A percentile compares a stretch with the other conserved stretches of the same genome.
phyloP scores from a whole-genome alignment of 2,329 filamentous ascomycete genomes.

The Arthroderma uncinatum region DNA sequence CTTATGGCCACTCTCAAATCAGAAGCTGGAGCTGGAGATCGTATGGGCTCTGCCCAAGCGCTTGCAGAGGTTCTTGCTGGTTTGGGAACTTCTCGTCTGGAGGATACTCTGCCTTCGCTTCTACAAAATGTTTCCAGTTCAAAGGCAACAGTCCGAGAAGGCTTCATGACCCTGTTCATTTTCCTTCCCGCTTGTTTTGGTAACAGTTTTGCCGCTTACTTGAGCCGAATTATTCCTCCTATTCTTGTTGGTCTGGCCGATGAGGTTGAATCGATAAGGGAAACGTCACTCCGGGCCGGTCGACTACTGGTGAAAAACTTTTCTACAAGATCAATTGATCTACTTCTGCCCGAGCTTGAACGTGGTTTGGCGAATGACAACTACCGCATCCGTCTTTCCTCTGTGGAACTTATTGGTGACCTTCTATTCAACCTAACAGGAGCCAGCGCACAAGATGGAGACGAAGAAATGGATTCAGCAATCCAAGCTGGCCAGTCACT shows the following conservation, averaged over 20 bases:
- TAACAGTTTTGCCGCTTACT: constrained; percentile 94
- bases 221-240: constrained; percentile 87
- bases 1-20: constrained; percentile 97
- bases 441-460: constrained; percentile 69
- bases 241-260: constrained; percentile 91
- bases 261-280: constrained; percentile 89
- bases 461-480: constrained; percentile 62
- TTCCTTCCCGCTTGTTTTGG: constrained; percentile 98
- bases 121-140: constrained; percentile 89
- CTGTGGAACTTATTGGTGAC: constrained; percentile 92
- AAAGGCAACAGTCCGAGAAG: constrained; percentile 83
- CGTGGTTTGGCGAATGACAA: constrained; percentile 94
- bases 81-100: constrained; percentile 78
- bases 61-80: constrained; percentile 93
- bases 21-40: constrained; percentile 89
- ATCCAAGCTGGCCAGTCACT: constrained; percentile 87
- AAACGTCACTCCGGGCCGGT: constrained; percentile 89
- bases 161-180: constrained; percentile 99
- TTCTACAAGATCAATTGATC: constrained; percentile 83
- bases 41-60: constrained; percentile 90
- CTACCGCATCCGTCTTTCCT: constrained; percentile 95
- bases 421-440: constrained; percentile 95
- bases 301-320: constrained; percentile 97
- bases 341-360: constrained; percentile 87
- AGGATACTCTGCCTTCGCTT: constrained; percentile 93